Evolutionary conservation across 805 yeast genomes (phyloP).

Genomic region (Metschnikowia lunata): DNA sequence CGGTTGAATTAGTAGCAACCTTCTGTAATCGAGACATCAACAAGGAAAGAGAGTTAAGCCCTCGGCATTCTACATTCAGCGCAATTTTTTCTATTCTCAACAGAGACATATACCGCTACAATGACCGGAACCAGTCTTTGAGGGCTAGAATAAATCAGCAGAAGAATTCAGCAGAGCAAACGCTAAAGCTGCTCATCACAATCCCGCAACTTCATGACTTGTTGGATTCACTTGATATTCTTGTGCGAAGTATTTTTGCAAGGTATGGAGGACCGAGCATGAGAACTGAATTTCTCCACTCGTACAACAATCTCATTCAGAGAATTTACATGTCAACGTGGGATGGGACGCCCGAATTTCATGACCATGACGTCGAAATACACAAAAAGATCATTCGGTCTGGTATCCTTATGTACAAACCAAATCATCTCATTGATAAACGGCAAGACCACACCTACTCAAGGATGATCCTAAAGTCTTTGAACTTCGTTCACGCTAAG

Average conservation of each 20-base stretch:
- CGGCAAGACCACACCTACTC: conserved; percentile 17
- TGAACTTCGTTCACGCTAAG: conserved; percentile 21
- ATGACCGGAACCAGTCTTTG: conserved; percentile 25
- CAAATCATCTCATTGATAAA: conserved; percentile 20
- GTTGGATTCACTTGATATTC: conserved; percentile 20
- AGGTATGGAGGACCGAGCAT: conserved; percentile 12
- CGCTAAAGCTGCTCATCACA: conserved; percentile 25
- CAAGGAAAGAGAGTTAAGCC: conserved; percentile 14
- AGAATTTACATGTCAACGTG: conserved; percentile 26
- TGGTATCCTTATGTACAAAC: conserved; percentile 28
- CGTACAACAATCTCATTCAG: conserved; percentile 23
- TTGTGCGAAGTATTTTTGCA: conserved; percentile 23
- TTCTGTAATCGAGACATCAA: conserved; percentile 17
- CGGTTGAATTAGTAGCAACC: conserved; percentile 26
- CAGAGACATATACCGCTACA: conserved; percentile 26
- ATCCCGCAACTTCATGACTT: conserved; percentile 21
- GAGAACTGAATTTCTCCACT: conserved; percentile 17
- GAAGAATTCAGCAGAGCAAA: conserved; percentile 18
- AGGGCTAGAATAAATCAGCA: conserved; percentile 11
- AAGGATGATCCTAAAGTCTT: conserved; percentile 18
- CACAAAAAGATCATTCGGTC: conserved; percentile 27
- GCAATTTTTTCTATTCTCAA: conserved; percentile 27
- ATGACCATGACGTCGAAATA: conserved; percentile 13
- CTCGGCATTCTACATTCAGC: conserved; percentile 27
- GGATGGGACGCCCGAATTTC: conserved; percentile 18